These are phyloP conservation scores for Phylloporus sp. DNA, from an alignment of 768 basidiomycete species.

Conservation along the genomic window DNA sequence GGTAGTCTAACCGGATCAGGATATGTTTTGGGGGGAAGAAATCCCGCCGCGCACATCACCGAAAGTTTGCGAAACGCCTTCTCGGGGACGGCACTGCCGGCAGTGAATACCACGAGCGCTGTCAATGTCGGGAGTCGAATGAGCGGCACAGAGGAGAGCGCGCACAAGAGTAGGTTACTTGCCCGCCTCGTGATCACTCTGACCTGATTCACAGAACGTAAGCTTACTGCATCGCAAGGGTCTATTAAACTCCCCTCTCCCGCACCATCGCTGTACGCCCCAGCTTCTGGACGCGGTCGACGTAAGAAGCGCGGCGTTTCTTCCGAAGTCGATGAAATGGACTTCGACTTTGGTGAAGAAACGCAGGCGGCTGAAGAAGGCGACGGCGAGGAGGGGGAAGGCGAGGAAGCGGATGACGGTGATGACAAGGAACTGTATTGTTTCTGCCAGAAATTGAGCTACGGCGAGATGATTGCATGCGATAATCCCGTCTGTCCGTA, in stretches of 20 bases:
- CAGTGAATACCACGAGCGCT: slow-evolving; percentile 6
- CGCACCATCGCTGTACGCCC: slow-evolving; percentile 28
- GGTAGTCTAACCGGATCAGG: slow-evolving; percentile 17
- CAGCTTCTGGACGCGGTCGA: slow-evolving; percentile 29
- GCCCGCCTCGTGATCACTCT: neutral
- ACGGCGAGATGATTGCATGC: slow-evolving; percentile 68
- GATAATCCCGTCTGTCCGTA: slow-evolving; percentile 52
- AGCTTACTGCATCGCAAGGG: slow-evolving; percentile 25
- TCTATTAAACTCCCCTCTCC: slow-evolving; percentile 36
- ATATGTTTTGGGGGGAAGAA: slow-evolving; percentile 34
- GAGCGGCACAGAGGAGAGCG: slow-evolving; percentile 22
- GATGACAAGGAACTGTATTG: slow-evolving; percentile 62
- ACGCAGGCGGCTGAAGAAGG: slow-evolving; percentile 27
- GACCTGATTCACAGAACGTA: slow-evolving; percentile 25
- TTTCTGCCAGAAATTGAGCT: slow-evolving; percentile 58
- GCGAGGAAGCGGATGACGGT: slow-evolving; percentile 46
- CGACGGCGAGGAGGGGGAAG: slow-evolving; percentile 35
- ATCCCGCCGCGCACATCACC: slow-evolving; percentile 39
- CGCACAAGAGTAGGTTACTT: slow-evolving; percentile 27
- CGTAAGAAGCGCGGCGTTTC: slow-evolving; percentile 35
- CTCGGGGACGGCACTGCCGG: slow-evolving; percentile 25
- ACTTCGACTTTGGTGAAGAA: slow-evolving; percentile 34
- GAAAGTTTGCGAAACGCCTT: slow-evolving; percentile 37
- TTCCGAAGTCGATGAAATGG: slow-evolving; percentile 33
- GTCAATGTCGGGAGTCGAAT: slow-evolving; percentile 11